These are phyloP conservation scores for Aureobasidium sp. DNA, from an alignment of 2,329 filamentous ascomycete species.

Conservation along the genomic window DNA sequence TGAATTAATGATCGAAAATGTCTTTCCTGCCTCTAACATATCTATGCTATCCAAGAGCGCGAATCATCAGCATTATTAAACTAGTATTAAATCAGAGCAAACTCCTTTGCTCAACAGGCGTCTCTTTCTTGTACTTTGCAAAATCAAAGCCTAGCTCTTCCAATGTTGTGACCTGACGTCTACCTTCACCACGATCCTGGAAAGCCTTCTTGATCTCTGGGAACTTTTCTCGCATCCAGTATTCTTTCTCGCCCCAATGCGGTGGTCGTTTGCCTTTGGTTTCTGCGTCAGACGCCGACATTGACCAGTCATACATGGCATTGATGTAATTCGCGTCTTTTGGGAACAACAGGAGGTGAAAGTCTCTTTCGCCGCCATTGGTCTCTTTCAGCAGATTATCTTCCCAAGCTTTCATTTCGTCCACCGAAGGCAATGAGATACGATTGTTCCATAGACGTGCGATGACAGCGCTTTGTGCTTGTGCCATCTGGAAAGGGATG, in stretches of 20 bases:
- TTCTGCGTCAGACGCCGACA: conserved; percentile 31
- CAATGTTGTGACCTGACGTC: conserved; percentile 51
- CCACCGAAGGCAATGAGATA: conserved; percentile 52
- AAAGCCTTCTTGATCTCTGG: conserved; percentile 65
- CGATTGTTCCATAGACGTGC: conserved; percentile 69
- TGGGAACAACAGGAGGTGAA: conserved; percentile 50
- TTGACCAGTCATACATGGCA: conserved; percentile 54
- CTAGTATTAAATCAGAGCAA: conserved; percentile 2
- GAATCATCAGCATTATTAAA: too few relatives aligned
- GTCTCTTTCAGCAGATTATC: conserved; percentile 28
- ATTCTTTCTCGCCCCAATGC: conserved; percentile 60
- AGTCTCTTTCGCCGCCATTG: conserved; percentile 40
- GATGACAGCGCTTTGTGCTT: conserved; percentile 70
- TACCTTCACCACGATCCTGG: conserved; percentile 51
- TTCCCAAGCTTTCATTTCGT: conserved; percentile 66
- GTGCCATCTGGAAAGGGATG: conserved; percentile 78
- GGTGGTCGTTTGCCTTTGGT: conserved; percentile 58
- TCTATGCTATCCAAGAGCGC: too few relatives aligned
- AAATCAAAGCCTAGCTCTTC: conserved; percentile 56
- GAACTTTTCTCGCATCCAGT: conserved; percentile 64
- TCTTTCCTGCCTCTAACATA: too few relatives aligned
- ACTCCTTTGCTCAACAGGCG: conserved; percentile 15
- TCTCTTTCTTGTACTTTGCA: conserved; percentile 23
- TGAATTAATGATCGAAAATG: not conserved
- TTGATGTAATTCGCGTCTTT: conserved; percentile 65